Evolutionary conservation across 2,329 filamentous ascomycete species (phyloP), one percentile per base, ranked within the genome.

Genomic region (Pseudonectria buxi): DNA sequence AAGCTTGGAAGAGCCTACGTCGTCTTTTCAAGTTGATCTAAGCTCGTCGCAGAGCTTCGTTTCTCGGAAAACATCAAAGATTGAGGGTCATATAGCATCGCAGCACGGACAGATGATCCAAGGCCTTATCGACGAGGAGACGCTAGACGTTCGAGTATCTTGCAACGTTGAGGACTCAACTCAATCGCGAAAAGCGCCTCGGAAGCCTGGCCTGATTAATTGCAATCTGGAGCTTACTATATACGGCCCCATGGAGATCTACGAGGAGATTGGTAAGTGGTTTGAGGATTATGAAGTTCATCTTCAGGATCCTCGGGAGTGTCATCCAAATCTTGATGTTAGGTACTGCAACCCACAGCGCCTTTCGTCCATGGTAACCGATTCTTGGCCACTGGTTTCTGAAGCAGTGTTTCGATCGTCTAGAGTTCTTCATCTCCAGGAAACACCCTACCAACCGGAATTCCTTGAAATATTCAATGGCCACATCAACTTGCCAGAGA

Each of bases 331-430:
- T 22, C 14, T 26, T 3, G 40, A 61, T 9, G 49, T 50, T 2
- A 45, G 10, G 28, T 65, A 64, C 30, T 55, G 49, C 36, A 64
- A 64, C 26, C 61, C 61, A 10, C 60, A 64, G 13, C 42, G 55
- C 1, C 48, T 64, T 1, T 57, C 58, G 0, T 43, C 45, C 1
- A 7, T 33, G 13, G 28, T 36, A 13, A 2, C 30, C 2, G 3
- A 14, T 2, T 26, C 32, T 4, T 42, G 27, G 3, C 22, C n/a
- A 6, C 22, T 34, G 3, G 25, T 48, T 0, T 41, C 36, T 0
- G 38, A 49, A 0, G 14, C 35, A 1, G 6, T 47, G 0, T 5
- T 16, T 0, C 28, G 35, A 4, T 10, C 26, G 7, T 25, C 35
- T 3, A 14, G 7, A 22, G 1, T 11, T 37, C 5, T 37, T 40